Evolutionary conservation across 495 filamentous ascomycete genomes (phyloP).

Genomic region (Pyronema omphalodes): DNA sequence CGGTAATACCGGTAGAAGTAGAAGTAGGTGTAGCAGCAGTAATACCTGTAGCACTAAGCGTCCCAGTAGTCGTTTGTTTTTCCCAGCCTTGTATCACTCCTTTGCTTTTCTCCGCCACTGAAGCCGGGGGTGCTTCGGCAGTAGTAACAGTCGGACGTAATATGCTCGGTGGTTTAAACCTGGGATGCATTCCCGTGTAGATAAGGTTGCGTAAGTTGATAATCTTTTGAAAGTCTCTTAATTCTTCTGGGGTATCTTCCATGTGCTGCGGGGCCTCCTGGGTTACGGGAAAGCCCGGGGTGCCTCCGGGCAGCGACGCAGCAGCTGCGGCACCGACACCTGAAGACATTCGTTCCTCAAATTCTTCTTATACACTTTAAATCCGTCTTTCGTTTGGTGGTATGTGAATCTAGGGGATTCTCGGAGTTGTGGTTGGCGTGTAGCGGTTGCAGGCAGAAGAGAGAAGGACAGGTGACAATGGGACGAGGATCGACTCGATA

Average conservation of each 20-base stretch:
- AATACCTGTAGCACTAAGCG: not conserved
- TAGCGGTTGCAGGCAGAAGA: not conserved
- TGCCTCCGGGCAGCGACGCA: too few species aligned
- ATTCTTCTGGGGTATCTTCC: not conserved
- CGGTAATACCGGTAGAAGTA: slow-evolving; percentile 7
- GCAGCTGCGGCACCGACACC: not conserved
- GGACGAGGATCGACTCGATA: not conserved
- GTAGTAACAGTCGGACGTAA: slow-evolving; percentile 1
- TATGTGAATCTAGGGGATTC: not conserved
- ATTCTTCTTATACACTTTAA: too few species aligned
- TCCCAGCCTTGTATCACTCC: too few species aligned
- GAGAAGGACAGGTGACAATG: not conserved
- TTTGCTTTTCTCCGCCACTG: not conserved
- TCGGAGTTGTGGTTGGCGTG: not conserved
- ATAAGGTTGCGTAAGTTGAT: slow-evolving; percentile 58
- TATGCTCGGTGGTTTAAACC: slow-evolving; percentile 39
- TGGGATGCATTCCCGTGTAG: slow-evolving; percentile 52
- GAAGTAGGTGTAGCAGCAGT: not conserved
- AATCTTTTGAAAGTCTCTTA: slow-evolving; percentile 39
- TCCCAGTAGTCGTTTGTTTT: too few species aligned
- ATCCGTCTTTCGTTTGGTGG: not conserved
- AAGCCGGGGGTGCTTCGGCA: slow-evolving; percentile 5
- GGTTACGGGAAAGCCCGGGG: not conserved
- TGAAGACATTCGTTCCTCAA: not conserved
- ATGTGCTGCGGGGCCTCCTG: not conserved